Percentiles rank a stretch among this genome's conserved stretches.
phyloP scores from a whole-genome alignment of 768 basidiomycete species.

The Imleria badia region DNA sequence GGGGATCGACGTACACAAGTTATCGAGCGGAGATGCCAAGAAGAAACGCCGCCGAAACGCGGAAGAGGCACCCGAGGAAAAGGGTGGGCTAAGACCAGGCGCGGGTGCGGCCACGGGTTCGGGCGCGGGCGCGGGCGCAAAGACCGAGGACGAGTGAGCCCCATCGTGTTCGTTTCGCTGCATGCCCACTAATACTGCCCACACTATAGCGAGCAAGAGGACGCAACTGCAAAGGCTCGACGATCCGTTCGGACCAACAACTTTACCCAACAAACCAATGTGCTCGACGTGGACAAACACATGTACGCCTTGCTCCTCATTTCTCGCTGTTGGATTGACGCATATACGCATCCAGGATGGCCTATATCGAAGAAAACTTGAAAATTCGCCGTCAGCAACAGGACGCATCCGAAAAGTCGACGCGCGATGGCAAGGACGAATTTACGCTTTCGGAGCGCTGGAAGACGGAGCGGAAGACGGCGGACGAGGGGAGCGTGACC shows the following conservation, averaged over 20 bases:
- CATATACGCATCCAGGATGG: slow-evolving; percentile 59
- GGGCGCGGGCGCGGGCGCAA: slow-evolving; percentile 24
- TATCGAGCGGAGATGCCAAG: slow-evolving; percentile 81
- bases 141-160: slow-evolving; percentile 49
- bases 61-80: slow-evolving; percentile 43
- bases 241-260: slow-evolving; percentile 81
- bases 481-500: slow-evolving; percentile 91
- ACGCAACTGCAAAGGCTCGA: slow-evolving; percentile 68
- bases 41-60: slow-evolving; percentile 61
- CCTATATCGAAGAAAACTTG: slow-evolving; percentile 94
- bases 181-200: no score
- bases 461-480: slow-evolving; percentile 53
- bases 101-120: background rate
- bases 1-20: slow-evolving; percentile 83
- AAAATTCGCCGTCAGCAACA: slow-evolving; percentile 62
- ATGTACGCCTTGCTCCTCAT: slow-evolving; percentile 56
- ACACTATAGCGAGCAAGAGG: slow-evolving; percentile 52
- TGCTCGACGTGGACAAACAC: slow-evolving; percentile 95
- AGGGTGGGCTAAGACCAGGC: slow-evolving; percentile 59
- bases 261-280: slow-evolving; percentile 97
- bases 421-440: slow-evolving; percentile 63
- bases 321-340: background rate
- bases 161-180: background rate
- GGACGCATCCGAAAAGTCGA: slow-evolving; percentile 46
- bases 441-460: slow-evolving; percentile 70